Conservation (phyloP, 495 filamentous ascomycete species). For the Penicillium robsamsonii region DNA sequence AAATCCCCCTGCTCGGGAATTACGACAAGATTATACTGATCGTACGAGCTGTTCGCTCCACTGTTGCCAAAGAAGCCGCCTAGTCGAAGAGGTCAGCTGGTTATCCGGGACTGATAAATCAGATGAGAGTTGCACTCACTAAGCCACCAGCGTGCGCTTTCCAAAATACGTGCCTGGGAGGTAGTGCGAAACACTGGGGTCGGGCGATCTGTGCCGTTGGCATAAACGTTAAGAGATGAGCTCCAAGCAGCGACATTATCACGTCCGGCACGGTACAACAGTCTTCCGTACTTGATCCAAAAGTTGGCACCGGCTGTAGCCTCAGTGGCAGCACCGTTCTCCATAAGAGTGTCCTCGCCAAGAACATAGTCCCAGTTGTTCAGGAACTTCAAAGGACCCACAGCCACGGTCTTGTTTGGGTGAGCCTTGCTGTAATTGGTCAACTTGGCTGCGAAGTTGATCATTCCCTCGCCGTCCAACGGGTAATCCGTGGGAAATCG, state of each 20-base stretch:
- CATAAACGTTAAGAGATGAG: constrained; percentile 37
- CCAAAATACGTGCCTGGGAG: constrained; percentile 47
- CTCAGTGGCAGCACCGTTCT: constrained; percentile 49
- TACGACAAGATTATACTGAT: constrained; percentile 45
- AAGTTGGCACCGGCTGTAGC: constrained; percentile 48
- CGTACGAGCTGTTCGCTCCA: constrained; percentile 39
- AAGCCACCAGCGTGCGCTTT: constrained; percentile 46
- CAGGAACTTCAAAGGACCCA: constrained; percentile 49
- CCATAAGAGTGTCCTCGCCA: constrained; percentile 42
- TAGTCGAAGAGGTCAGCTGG: constrained; percentile 15
- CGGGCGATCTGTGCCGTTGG: constrained; percentile 43
- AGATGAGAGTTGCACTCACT: constrained; percentile 23
- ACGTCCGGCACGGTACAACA: constrained; percentile 44
- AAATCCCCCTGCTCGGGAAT: constrained; percentile 46
- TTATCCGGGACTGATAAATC: background rate
- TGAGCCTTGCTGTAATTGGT: constrained; percentile 43
- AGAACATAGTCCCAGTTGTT: constrained; percentile 50
- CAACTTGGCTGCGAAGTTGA: constrained; percentile 46
- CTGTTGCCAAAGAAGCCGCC: constrained; percentile 41
- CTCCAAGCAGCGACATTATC: constrained; percentile 45
- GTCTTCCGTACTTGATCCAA: constrained; percentile 53
- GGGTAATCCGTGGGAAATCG: constrained; percentile 42
- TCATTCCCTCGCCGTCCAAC: constrained; percentile 47
- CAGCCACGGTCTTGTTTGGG: constrained; percentile 29
- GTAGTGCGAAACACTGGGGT: constrained; percentile 52